phyloP scores from a whole-genome alignment of 805 yeast genomes.

The Candida insectorum region DNA sequence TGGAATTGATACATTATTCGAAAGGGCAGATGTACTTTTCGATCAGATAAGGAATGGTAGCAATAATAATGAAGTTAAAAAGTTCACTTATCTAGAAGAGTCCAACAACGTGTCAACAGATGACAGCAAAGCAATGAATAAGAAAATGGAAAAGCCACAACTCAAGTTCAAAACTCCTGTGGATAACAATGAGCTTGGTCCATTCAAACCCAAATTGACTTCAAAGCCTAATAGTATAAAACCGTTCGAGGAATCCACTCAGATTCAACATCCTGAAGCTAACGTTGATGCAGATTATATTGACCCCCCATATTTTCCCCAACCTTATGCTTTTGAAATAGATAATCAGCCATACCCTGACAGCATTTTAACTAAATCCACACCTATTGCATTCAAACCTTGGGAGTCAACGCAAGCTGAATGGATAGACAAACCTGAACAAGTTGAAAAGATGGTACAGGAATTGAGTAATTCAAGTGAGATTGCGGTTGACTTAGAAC shows the following conservation, averaged over 20 bases:
- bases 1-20: conserved; percentile 67
- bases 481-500: conserved; percentile 93
- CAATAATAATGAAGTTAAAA: conserved; percentile 9
- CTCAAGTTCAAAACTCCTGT: conserved; percentile 50
- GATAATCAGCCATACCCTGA: conserved; percentile 65
- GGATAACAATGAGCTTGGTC: conserved; percentile 65
- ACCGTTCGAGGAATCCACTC: conserved; percentile 51
- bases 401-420: conserved; percentile 65
- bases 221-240: conserved; percentile 68
- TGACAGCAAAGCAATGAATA: conserved; percentile 12
- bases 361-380: conserved; percentile 34
- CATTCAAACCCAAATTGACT: conserved; percentile 73
- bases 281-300: conserved; percentile 27
- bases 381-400: conserved; percentile 51
- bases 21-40: conserved; percentile 67
- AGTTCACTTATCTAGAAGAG: conserved; percentile 53
- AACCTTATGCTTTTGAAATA: conserved; percentile 82
- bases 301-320: conserved; percentile 60
- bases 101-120: conserved; percentile 11
- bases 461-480: conserved; percentile 51
- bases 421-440: conserved; percentile 66
- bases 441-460: conserved; percentile 51
- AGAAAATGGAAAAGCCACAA: conserved; percentile 66
- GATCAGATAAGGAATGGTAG: conserved; percentile 38
- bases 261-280: conserved; percentile 24